A percentile compares a stretch with the other conserved stretches of the same genome.
phyloP scores from a whole-genome alignment of 352 stramenopile species.

The Phytopythium aichiense region DNA sequence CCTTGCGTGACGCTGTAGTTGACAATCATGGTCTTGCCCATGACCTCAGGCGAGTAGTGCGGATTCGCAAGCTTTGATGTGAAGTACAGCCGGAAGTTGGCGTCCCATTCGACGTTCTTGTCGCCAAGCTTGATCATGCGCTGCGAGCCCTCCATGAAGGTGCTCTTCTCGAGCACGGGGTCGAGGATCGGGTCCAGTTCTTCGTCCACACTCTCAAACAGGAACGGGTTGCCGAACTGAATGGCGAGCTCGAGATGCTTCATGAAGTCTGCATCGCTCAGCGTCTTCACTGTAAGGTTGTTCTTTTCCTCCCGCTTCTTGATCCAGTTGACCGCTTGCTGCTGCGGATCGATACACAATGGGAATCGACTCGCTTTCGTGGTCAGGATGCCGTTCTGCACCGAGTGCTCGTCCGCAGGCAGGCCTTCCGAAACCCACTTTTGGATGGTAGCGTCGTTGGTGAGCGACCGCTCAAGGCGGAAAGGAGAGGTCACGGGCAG shows the following conservation, averaged over 20 bases:
- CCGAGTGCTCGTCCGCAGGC: conserved; percentile 92
- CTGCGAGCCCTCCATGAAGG: conserved; percentile 88
- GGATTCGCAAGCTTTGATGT: conserved; percentile 94
- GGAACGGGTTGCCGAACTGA: conserved; percentile 94
- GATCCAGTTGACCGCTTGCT: conserved; percentile 96
- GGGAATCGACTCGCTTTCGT: conserved; percentile 93
- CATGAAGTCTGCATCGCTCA: conserved; percentile 95
- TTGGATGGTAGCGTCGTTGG: conserved; percentile 91
- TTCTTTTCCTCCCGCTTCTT: conserved; percentile 94
- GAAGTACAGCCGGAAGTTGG: conserved; percentile 93
- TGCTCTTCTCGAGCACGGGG: conserved; percentile 92
- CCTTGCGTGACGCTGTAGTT: conserved; percentile 95
- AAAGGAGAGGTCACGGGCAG: conserved; percentile 89
- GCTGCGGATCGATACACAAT: conserved; percentile 94
- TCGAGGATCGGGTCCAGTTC: conserved; percentile 94
- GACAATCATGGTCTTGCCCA: conserved; percentile 96
- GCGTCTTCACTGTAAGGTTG: conserved; percentile 91
- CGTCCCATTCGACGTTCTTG: conserved; percentile 94
- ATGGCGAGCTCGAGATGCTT: conserved; percentile 94
- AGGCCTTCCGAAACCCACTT: conserved; percentile 93
- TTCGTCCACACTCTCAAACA: conserved; percentile 95
- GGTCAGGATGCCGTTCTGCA: conserved; percentile 95
- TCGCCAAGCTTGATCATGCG: conserved; percentile 92
- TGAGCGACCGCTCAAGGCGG: conserved; percentile 88
- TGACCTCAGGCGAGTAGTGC: conserved; percentile 94